Evolutionary conservation across 345 rosid genomes (phyloP).

Genomic region (Balakata baccata): DNA sequence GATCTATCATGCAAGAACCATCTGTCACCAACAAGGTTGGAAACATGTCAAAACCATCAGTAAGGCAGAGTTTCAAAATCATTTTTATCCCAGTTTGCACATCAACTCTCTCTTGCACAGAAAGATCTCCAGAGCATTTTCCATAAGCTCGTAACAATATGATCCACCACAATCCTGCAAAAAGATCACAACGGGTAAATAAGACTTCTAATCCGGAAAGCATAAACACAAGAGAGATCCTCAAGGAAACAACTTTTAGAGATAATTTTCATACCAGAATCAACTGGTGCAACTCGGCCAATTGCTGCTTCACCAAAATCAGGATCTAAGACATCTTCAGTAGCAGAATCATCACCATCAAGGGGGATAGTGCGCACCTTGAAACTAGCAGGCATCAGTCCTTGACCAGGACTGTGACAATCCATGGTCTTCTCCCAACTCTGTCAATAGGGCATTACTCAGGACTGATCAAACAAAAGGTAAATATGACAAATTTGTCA

Average conservation of each 20-base stretch:
- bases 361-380: constrained; percentile 76
- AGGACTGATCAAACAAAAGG: constrained; percentile 4
- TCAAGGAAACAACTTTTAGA: neutral
- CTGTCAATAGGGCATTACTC: constrained; percentile 31
- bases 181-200: neutral
- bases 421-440: constrained; percentile 97
- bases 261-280: constrained; percentile 45
- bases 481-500: neutral
- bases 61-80: constrained; percentile 72
- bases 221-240: neutral
- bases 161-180: constrained; percentile 33
- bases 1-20: constrained; percentile 96
- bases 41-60: constrained; percentile 92
- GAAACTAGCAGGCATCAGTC: constrained; percentile 92
- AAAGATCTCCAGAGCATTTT: constrained; percentile 31
- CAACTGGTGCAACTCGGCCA: constrained; percentile 93
- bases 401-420: constrained; percentile 90
- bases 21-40: constrained; percentile 85
- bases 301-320: constrained; percentile 96
- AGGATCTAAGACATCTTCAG: constrained; percentile 78
- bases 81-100: constrained; percentile 92
- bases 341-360: constrained; percentile 60
- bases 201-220: neutral
- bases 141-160: constrained; percentile 32
- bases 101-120: constrained; percentile 57